Conservation (phyloP, 768 basidiomycete genomes). For the Candolleomyces eurysporus region DNA sequence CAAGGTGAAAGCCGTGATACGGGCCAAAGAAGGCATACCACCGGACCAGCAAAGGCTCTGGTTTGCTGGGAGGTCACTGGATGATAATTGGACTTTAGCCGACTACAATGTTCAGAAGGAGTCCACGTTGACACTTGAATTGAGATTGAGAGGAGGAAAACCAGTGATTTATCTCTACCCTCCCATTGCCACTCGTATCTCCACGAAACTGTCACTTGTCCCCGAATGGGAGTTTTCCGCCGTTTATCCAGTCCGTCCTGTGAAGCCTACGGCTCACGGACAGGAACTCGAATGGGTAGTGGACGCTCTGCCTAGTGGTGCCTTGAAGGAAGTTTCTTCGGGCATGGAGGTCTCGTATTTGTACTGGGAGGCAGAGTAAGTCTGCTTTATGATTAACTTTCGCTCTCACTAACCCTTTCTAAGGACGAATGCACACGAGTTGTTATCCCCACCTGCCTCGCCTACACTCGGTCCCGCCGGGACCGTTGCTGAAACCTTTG, state of each 20-base stretch:
- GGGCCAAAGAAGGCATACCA: not conserved
- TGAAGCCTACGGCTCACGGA: constrained; percentile 13
- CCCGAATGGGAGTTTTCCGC: constrained; percentile 11
- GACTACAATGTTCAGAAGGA: not conserved
- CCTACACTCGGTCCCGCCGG: not conserved
- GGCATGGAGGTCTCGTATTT: constrained; percentile 31
- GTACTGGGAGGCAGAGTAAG: constrained; percentile 40
- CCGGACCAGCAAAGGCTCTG: not conserved
- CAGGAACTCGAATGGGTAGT: constrained; percentile 33
- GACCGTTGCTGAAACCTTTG: not conserved
- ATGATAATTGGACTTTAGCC: not conserved
- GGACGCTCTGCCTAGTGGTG: constrained; percentile 23
- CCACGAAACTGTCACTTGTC: not conserved
- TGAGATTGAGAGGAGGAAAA: not conserved
- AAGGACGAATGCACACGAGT: not conserved
- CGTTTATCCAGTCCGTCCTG: constrained; percentile 31
- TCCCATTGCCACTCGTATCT: not conserved
- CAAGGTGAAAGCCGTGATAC: not conserved
- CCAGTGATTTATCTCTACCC: not conserved
- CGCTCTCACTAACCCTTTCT: not conserved
- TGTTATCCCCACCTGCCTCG: constrained; percentile 1
- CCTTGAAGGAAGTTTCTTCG: constrained; percentile 25
- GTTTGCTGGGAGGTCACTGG: not conserved
- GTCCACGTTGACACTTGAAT: not conserved
- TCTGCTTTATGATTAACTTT: not conserved